Percentiles rank a stretch among this genome's conserved stretches.
Conservation (phyloP, 2,329 filamentous ascomycete genomes). For the Microcyclosporella mali region DNA sequence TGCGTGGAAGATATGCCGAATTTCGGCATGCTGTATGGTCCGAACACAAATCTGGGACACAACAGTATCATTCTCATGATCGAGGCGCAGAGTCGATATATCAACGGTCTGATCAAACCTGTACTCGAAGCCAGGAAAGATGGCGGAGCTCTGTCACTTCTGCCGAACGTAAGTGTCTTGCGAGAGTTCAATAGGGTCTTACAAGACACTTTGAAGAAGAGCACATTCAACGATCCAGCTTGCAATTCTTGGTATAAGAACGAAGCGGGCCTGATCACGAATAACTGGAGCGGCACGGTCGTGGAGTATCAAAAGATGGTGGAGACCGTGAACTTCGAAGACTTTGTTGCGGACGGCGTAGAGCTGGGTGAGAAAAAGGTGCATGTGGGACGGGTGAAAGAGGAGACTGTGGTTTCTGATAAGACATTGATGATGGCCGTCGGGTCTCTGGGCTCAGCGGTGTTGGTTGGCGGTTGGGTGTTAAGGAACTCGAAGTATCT, state of each 20-base stretch:
- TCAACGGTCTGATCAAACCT: slow-evolving; percentile 45
- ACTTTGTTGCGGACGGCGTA: slow-evolving; percentile 37
- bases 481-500: slow-evolving; percentile 41
- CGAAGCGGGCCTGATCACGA: slow-evolving; percentile 48
- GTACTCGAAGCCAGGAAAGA: slow-evolving; percentile 42
- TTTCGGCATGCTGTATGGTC: slow-evolving; percentile 54
- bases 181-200: slow-evolving; percentile 43
- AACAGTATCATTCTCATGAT: slow-evolving; percentile 59
- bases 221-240: slow-evolving; percentile 49
- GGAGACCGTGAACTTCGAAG: slow-evolving; percentile 39
- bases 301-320: slow-evolving; percentile 50
- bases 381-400: slow-evolving; percentile 39
- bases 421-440: slow-evolving; percentile 30
- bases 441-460: slow-evolving; percentile 33
- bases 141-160: slow-evolving; percentile 40
- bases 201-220: slow-evolving; percentile 40
- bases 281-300: slow-evolving; percentile 51
- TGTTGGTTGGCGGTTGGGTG: slow-evolving; percentile 32
- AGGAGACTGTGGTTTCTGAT: slow-evolving; percentile 41
- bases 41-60: slow-evolving; percentile 47
- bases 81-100: slow-evolving; percentile 51
- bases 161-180: slow-evolving; percentile 38
- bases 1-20: slow-evolving; percentile 48
- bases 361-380: slow-evolving; percentile 32
- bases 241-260: slow-evolving; percentile 55